These are phyloP conservation scores for Trebouxia sp. DNA, from an alignment of 139 green algal species.

Conservation along the genomic window DNA sequence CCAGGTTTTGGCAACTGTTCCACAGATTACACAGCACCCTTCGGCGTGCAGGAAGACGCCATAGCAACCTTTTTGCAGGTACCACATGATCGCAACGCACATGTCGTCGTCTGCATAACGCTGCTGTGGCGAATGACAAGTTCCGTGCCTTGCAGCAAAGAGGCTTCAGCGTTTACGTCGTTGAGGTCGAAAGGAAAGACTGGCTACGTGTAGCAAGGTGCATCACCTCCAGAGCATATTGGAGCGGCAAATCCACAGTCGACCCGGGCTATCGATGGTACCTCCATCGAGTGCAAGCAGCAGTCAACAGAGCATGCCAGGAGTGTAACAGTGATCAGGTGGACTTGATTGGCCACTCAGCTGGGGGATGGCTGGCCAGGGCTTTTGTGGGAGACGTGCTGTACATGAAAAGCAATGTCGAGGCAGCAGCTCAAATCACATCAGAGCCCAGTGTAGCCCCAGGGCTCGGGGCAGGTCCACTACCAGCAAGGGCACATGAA, in stretches of 20 bases:
- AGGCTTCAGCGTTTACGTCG: conserved; percentile 34
- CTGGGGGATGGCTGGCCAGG: conserved; percentile 72
- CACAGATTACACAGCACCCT: conserved; percentile 47
- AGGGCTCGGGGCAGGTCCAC: background rate
- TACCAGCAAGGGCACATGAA: background rate
- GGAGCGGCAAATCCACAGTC: conserved; percentile 48
- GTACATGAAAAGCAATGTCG: conserved; percentile 23
- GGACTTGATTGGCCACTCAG: conserved; percentile 62
- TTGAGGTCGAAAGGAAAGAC: conserved; percentile 33
- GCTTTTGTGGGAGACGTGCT: conserved; percentile 54
- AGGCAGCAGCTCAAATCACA: background rate
- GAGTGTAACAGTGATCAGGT: conserved; percentile 47
- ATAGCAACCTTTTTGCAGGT: conserved; percentile 40
- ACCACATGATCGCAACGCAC: background rate
- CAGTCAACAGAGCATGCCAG: conserved; percentile 52
- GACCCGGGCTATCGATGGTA: conserved; percentile 68
- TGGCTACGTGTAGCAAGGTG: conserved; percentile 45
- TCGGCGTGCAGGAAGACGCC: conserved; percentile 20
- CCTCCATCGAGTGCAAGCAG: conserved; percentile 53
- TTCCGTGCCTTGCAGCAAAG: conserved; percentile 28
- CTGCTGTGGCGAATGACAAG: no score
- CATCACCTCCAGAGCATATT: conserved; percentile 59
- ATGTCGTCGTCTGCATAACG: background rate
- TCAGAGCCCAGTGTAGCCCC: background rate
- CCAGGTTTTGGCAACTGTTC: conserved; percentile 64